Base-by-base conservation (phyloP, 106 monocot genomes). In the Gastrodia elata region DNA sequence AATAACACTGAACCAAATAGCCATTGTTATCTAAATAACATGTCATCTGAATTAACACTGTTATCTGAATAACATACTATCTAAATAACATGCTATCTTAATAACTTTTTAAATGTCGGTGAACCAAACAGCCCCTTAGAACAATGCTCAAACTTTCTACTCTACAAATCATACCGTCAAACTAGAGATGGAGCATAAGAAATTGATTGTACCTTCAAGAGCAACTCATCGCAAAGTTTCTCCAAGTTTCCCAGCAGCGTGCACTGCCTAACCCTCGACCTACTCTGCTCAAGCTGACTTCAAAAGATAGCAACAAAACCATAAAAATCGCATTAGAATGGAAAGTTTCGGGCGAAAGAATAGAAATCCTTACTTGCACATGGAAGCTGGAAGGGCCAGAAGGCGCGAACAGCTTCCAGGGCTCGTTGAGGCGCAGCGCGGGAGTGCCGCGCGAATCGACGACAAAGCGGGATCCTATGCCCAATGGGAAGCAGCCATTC, bases 401-500 rank as follows among this genome's bases (percentile, higher is more conserved):
- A 8, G 68, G 30, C 8, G 70, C 30, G 36, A 94, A 76, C n/a
- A 78, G 36, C 11, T 49, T 20, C 1, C 73, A 74, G n/a, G 68
- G 64, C 15, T 77, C 58, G 56, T 72, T 83, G 56, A 97, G 67
- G 79, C 93, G 90, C 70, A 97, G 74, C 6, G 84, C 92, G 14
- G 92, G 93, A 44, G 74, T 39, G 8, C 97, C 97, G n/a, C 74
- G 74, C 6, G 70, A 58, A 25, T 92, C 93, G 4, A 83, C 88
- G 27, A 93, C 93, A 78, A 97, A 97, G 69, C 86, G 85, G n/a
- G 93, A 89, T 30, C 92, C 88, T 39, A 93, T 73, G 28, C 84
- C 90, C 35, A 97, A 73, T 0, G 90, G 92, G 86, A 86, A 90
- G 10, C 88, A 88, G 3, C 90, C 88, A 5, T 52, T 18, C 2